Evolutionary conservation across 2,329 filamentous ascomycete genomes (phyloP).

Genomic region (Ceratocystis cacaofunesta): DNA sequence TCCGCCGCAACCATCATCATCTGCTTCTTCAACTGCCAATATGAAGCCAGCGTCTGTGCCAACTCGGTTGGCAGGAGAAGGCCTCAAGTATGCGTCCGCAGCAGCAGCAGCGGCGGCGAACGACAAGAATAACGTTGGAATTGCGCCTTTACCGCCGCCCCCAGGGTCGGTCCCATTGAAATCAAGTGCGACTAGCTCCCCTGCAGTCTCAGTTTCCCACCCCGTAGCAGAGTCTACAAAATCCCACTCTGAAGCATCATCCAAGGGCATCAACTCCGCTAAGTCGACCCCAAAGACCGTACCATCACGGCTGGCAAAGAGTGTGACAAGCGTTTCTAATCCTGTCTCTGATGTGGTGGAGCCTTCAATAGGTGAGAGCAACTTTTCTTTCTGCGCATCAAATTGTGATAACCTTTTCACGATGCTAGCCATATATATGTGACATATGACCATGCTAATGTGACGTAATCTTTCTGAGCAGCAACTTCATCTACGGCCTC

Average conservation of each 20-base stretch:
- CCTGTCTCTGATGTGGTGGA: constrained; percentile 30
- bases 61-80: constrained; percentile 70
- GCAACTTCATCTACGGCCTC: constrained; percentile 44
- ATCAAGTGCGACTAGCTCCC: constrained; percentile 40
- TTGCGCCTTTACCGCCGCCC: constrained; percentile 83
- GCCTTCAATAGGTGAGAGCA: constrained; percentile 29
- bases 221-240: constrained; percentile 25
- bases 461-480: not conserved
- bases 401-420: not conserved
- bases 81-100: constrained; percentile 90
- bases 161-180: constrained; percentile 43
- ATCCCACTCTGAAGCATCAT: constrained; percentile 25
- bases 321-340: constrained; percentile 29
- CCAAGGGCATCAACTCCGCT: constrained; percentile 28
- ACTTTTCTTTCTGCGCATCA: constrained; percentile 11
- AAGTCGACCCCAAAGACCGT: constrained; percentile 22
- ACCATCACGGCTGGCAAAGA: constrained; percentile 12
- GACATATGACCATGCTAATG: not conserved
- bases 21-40: constrained; percentile 43
- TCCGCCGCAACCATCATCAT: constrained; percentile 46
- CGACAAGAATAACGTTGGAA: constrained; percentile 77
- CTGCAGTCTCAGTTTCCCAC: constrained; percentile 34
- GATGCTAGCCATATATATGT: constrained; percentile 11
- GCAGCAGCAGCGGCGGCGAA: constrained; percentile 84
- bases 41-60: constrained; percentile 94